Evolutionary conservation across 305 asterid genomes (phyloP).

Genomic region (Coffea humblotiana): DNA sequence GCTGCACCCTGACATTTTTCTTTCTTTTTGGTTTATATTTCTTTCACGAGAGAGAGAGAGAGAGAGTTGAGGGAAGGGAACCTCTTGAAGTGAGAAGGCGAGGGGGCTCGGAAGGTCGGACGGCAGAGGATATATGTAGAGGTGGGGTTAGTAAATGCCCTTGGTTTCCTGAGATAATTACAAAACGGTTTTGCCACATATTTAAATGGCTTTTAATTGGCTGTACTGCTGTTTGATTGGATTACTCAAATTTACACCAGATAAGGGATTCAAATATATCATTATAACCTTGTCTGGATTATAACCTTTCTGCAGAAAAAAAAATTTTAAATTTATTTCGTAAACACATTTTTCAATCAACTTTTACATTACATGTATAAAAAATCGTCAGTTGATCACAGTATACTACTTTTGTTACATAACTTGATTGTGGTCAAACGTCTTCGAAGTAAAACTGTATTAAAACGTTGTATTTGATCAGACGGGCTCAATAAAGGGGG

Average conservation of each 20-base stretch:
- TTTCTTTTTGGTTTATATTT: not conserved
- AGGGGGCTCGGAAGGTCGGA: slow-evolving; percentile 28
- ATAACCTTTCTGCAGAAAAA: too few species aligned
- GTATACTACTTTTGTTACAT: too few species aligned
- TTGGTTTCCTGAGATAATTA: slow-evolving; percentile 31
- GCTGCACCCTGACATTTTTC: slow-evolving; percentile 70
- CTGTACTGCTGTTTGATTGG: not conserved
- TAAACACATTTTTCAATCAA: too few species aligned
- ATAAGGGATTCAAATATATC: not conserved
- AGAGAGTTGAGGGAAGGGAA: not conserved
- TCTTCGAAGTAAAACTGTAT: not conserved
- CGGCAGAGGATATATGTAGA: slow-evolving; percentile 39
- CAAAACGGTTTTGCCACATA: slow-evolving; percentile 14
- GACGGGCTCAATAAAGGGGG: too few species aligned
- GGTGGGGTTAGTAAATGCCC: slow-evolving; percentile 13
- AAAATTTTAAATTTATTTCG: not conserved
- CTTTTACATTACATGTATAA: too few species aligned
- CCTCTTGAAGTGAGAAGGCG: slow-evolving; percentile 11
- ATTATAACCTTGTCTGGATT: too few species aligned
- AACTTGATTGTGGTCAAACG: too few species aligned
- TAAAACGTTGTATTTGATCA: too few species aligned
- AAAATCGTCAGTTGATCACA: too few species aligned
- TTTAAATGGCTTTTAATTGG: not conserved
- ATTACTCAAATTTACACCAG: slow-evolving; percentile 8
- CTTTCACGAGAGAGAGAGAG: not conserved